Evolutionary conservation across 148 eudicot genomes (phyloP).

Genomic region (Rhododendron williamsianum): DNA sequence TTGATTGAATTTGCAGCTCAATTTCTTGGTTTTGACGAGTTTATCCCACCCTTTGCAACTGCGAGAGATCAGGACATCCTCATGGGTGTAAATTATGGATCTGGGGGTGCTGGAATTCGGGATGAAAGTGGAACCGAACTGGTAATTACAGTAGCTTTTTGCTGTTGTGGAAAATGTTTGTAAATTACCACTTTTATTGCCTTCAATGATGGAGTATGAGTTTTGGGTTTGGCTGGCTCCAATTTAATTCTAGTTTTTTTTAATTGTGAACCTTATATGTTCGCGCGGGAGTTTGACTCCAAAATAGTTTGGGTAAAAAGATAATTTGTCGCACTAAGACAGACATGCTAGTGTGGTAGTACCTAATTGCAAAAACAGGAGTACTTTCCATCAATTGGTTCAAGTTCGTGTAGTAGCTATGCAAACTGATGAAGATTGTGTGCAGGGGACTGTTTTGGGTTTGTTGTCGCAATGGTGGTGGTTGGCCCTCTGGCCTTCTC

Average conservation of each 20-base stretch:
- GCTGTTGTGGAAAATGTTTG: background rate
- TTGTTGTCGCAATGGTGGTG: no score
- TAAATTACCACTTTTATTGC: background rate
- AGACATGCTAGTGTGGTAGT: background rate
- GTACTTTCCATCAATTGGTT: background rate
- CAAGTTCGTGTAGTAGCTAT: background rate
- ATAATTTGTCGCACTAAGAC: background rate
- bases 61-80: conserved; percentile 14
- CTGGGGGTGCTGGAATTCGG: conserved; percentile 36
- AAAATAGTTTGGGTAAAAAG: background rate
- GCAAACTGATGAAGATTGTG: background rate
- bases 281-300: background rate
- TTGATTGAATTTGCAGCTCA: conserved; percentile 18
- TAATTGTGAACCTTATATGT: background rate
- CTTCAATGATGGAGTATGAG: background rate
- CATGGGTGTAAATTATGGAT: conserved; percentile 34
- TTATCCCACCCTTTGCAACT: background rate
- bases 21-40: conserved; percentile 26
- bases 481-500: no score
- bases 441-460: no score
- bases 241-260: no score
- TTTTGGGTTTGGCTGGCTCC: background rate
- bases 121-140: conserved; percentile 20
- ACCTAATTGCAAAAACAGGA: background rate
- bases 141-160: conserved; percentile 8